Percentiles rank a stretch among this genome's conserved stretches.
phyloP scores from a whole-genome alignment of 2,329 filamentous ascomycete species.

The Salinomyces thailandicus region DNA sequence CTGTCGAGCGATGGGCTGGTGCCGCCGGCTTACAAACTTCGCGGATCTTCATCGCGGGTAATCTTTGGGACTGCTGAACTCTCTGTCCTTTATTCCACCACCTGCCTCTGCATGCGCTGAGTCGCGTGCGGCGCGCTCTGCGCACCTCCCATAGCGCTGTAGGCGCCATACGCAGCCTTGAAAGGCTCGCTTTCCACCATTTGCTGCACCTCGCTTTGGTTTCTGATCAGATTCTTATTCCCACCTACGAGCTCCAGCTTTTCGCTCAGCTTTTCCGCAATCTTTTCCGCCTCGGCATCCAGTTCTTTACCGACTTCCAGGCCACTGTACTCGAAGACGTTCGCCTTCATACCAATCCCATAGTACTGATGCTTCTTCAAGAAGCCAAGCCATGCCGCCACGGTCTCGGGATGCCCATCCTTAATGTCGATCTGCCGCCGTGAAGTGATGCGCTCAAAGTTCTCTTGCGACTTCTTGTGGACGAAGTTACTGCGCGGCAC shows the following conservation, averaged over 20 bases:
- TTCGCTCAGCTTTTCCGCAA: slow-evolving; percentile 19
- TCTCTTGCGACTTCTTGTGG: slow-evolving; percentile 95
- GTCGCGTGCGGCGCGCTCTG: slow-evolving; percentile 12
- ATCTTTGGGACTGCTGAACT: too few relatives aligned
- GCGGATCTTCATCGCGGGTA: too few relatives aligned
- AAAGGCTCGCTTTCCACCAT: slow-evolving; percentile 20
- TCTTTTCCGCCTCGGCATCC: slow-evolving; percentile 25
- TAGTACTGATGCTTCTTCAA: slow-evolving; percentile 85
- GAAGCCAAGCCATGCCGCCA: slow-evolving; percentile 87
- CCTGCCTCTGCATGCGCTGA: slow-evolving; percentile 5
- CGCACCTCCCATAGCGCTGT: slow-evolving; percentile 18
- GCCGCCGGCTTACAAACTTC: too few relatives aligned
- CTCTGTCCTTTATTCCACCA: too few relatives aligned
- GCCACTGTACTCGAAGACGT: slow-evolving; percentile 79
- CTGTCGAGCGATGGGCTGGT: too few relatives aligned
- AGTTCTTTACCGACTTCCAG: slow-evolving; percentile 24
- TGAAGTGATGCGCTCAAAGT: slow-evolving; percentile 86
- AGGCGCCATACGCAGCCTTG: slow-evolving; percentile 21
- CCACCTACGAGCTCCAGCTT: slow-evolving; percentile 20
- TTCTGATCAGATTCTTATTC: slow-evolving; percentile 14
- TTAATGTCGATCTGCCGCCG: slow-evolving; percentile 83
- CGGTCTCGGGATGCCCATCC: slow-evolving; percentile 78
- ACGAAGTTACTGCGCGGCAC: slow-evolving; percentile 83
- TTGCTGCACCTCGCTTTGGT: slow-evolving; percentile 16
- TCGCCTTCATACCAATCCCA: slow-evolving; percentile 98